A percentile compares a stretch with the other conserved stretches of the same genome.
phyloP scores from a whole-genome alignment of 495 filamentous ascomycete genomes.

The Oidiodendron maius region DNA sequence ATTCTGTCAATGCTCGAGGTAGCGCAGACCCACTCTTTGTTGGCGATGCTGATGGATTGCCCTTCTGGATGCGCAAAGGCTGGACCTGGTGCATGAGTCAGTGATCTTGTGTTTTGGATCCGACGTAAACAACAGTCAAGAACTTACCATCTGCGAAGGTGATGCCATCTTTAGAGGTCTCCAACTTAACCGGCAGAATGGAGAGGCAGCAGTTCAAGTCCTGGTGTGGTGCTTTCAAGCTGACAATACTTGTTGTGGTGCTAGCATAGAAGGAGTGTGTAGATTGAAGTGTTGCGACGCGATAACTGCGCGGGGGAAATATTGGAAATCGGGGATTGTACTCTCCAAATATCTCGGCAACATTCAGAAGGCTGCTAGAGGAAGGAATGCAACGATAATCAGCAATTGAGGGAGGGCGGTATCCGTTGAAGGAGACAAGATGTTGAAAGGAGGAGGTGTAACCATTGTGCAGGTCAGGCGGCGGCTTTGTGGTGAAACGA shows the following conservation, averaged over 20 bases:
- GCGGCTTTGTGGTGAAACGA: too few relatives aligned
- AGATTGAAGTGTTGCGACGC: constrained; percentile 14
- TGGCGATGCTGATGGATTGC: constrained; percentile 37
- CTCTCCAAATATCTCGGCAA: too few relatives aligned
- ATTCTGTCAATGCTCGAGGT: constrained; percentile 50
- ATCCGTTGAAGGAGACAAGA: too few relatives aligned
- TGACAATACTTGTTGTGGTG: constrained; percentile 13
- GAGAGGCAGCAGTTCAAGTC: neutral
- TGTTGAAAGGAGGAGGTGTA: too few relatives aligned
- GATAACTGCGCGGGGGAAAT: constrained; percentile 21
- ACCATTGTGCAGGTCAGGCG: too few relatives aligned
- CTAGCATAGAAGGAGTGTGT: constrained; percentile 13
- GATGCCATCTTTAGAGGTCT: constrained; percentile 16
- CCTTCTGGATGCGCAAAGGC: constrained; percentile 55
- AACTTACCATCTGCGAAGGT: constrained; percentile 22
- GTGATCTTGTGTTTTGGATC: neutral
- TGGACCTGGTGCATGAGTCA: constrained; percentile 34
- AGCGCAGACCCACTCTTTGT: constrained; percentile 32
- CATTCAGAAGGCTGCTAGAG: too few relatives aligned
- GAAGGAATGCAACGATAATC: neutral
- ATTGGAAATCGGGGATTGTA: too few relatives aligned
- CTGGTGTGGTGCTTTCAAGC: constrained; percentile 7
- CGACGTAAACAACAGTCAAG: neutral
- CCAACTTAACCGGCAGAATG: neutral
- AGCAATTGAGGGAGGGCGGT: constrained; percentile 8